Evolutionary conservation across 106 monocot species (phyloP), one percentile per base, ranked within the genome.

Genomic region (Hemerocallis citrina): DNA sequence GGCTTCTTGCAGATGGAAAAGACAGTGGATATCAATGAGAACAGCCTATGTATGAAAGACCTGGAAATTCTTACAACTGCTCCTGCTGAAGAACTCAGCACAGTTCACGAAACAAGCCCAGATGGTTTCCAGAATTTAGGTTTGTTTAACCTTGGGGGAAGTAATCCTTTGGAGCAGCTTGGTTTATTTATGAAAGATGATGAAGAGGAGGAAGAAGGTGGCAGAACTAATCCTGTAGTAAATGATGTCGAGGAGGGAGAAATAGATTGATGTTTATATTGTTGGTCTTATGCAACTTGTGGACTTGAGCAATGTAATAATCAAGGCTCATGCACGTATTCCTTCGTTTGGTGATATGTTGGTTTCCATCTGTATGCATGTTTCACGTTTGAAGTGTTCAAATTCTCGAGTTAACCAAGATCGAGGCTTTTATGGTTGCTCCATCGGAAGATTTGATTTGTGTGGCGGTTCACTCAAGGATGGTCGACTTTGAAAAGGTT

Each of bases 171-270:
- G 24, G 94, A 89, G 55, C 82, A 89, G 63, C 89, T 95, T 30
- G 94, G 94, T 0, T 65, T 95, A 20, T 95, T 73, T 46, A 89
- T 89, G 75, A 95, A 95, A 63, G 73, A 13, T 6, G 94, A 94
- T 48, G 85, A 89, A 3, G 93, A 95, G 21, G 94, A 81, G 7
- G 94, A 89, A 6, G 89, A 81, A 11, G 94, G 89, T 11, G 92
- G 67, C 12, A 45, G 55, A 7, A 35, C 31, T 4, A 36, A 22
- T 25, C 37, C 3, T 25, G 63, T 50, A 0, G 7, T 22, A 7
- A 55, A 73, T 57, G 80, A 93, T 65, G 64, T 75, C 1, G 93
- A 82, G 63, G 93, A 80, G 55, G 79, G 88, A 70, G 80, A 89
- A 62, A 85, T 93, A 15, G 79, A 86, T 63, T 94, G 47, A 73